Conservation (phyloP, 1,139 yeast genomes). For the Kodamaea sp. region DNA sequence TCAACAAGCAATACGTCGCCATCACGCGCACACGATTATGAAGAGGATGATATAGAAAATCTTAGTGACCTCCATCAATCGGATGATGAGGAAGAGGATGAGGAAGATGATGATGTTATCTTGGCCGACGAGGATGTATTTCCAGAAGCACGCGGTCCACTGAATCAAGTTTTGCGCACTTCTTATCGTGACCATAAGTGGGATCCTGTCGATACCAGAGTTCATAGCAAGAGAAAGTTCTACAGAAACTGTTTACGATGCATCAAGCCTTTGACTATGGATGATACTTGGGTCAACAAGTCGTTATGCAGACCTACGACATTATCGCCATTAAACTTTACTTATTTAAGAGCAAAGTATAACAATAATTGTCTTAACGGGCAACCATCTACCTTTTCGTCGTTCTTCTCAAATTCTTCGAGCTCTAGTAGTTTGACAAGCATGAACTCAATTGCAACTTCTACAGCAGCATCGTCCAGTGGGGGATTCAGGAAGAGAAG, state of each 20-base stretch:
- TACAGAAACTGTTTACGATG: constrained; percentile 59
- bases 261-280: constrained; percentile 53
- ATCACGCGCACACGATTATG: constrained; percentile 20
- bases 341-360: constrained; percentile 26
- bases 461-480: constrained; percentile 7
- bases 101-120: constrained; percentile 23
- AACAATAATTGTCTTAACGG: constrained; percentile 6
- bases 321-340: constrained; percentile 31
- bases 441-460: constrained; percentile 14
- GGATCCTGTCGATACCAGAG: constrained; percentile 44
- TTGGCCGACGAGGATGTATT: constrained; percentile 18
- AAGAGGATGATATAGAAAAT: constrained; percentile 32
- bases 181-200: constrained; percentile 35
- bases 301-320: constrained; percentile 46
- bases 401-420: constrained; percentile 12
- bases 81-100: constrained; percentile 39
- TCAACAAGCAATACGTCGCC: background rate
- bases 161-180: background rate
- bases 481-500: constrained; percentile 16
- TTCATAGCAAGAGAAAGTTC: constrained; percentile 43
- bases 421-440: constrained; percentile 23
- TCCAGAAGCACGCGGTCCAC: background rate
- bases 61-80: constrained; percentile 38
- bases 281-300: constrained; percentile 57
- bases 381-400: constrained; percentile 3